A percentile compares a stretch with the other conserved stretches of the same genome.
phyloP scores from a whole-genome alignment of 306 rosid species.

The Mimosa bimucronata region DNA sequence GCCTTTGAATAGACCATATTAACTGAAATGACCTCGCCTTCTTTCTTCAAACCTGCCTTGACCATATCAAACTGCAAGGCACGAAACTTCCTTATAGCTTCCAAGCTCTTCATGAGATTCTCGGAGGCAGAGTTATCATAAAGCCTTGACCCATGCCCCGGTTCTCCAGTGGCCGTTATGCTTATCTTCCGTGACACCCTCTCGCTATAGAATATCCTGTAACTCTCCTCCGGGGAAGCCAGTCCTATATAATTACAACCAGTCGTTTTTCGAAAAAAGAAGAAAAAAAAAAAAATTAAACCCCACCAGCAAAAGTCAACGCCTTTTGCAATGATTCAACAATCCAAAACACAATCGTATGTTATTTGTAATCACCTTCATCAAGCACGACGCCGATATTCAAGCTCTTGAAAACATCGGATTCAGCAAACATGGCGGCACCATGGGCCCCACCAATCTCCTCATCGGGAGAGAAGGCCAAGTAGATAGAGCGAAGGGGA shows the following conservation, averaged over 20 bases:
- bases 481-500: constrained; percentile 60
- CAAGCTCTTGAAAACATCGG: constrained; percentile 58
- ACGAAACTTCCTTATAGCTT: constrained; percentile 74
- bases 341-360: not conserved
- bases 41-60: constrained; percentile 80
- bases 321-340: not conserved
- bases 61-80: constrained; percentile 79
- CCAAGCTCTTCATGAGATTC: constrained; percentile 88
- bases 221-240: constrained; percentile 66
- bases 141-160: constrained; percentile 94
- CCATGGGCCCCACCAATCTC: constrained; percentile 89
- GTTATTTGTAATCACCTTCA: constrained; percentile 54
- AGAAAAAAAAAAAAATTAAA: no score
- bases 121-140: constrained; percentile 92
- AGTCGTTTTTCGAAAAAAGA: not conserved
- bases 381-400: constrained; percentile 84
- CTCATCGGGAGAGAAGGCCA: constrained; percentile 84
- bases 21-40: constrained; percentile 82
- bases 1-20: constrained; percentile 85
- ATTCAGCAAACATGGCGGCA: constrained; percentile 57
- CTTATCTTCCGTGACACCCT: constrained; percentile 79
- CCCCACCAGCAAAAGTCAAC: no score
- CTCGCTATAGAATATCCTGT: constrained; percentile 77
- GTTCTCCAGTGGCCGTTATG: constrained; percentile 81
- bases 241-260: constrained; percentile 50